Conservation (phyloP, 2,329 filamentous ascomycete genomes). For the Trichoderma sp. region DNA sequence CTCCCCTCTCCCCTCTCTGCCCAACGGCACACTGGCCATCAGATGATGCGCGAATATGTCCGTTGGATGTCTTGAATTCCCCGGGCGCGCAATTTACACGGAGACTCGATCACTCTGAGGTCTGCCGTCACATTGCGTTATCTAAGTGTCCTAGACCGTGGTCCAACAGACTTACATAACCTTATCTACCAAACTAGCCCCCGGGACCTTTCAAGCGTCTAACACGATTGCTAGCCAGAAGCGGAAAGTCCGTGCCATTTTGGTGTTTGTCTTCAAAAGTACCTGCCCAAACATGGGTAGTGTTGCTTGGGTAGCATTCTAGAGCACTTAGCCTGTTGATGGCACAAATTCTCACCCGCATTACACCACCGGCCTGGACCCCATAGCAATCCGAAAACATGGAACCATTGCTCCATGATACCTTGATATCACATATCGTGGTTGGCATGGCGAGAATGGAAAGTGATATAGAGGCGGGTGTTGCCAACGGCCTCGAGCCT, state of each 20-base stretch:
- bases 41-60: neutral
- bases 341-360: constrained; percentile 2
- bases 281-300: neutral
- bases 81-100: neutral
- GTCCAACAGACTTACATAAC: constrained; percentile 1
- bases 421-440: neutral
- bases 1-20: neutral
- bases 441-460: neutral
- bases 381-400: neutral
- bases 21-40: neutral
- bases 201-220: neutral
- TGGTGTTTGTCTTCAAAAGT: constrained; percentile 12
- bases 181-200: constrained; percentile 9
- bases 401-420: neutral
- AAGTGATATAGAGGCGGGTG: constrained; percentile 1
- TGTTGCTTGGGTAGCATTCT: neutral
- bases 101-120: neutral
- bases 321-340: constrained; percentile 5
- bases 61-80: neutral
- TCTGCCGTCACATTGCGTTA: neutral
- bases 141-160: constrained; percentile 1
- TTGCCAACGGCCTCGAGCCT: neutral
- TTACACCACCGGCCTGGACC: constrained; percentile 12
- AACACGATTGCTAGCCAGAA: neutral
- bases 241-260: constrained; percentile 11